These are phyloP conservation scores for Cryptococcus jaspeensis DNA, from an alignment of 1,284 basidiomycete genomes.

Conservation along the genomic window DNA sequence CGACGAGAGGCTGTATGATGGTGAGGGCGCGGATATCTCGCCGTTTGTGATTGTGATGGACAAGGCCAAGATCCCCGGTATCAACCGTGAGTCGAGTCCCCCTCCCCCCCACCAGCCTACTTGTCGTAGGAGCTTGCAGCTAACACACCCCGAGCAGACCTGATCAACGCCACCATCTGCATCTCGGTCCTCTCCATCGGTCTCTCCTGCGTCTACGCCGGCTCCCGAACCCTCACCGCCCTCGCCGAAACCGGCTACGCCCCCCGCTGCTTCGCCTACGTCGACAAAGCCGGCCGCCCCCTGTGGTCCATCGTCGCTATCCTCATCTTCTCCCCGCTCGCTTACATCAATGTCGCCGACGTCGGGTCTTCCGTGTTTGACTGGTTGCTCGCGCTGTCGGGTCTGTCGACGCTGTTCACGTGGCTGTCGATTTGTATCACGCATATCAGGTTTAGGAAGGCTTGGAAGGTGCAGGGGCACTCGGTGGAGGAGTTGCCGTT, in stretches of 20 bases:
- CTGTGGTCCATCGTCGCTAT: conserved; percentile 50
- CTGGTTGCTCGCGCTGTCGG: conserved; percentile 56
- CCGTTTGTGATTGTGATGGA: conserved; percentile 57
- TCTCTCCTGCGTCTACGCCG: conserved; percentile 49
- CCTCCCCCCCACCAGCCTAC: no score
- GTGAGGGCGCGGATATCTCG: conserved; percentile 52
- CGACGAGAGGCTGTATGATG: conserved; percentile 43
- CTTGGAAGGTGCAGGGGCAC: conserved; percentile 55
- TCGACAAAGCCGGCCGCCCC: conserved; percentile 57
- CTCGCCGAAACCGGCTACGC: conserved; percentile 52
- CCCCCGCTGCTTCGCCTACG: conserved; percentile 52
- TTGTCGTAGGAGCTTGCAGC: no score
- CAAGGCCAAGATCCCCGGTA: conserved; percentile 49
- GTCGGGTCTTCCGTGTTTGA: conserved; percentile 43
- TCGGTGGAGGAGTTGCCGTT: conserved; percentile 55
- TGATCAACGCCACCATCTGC: conserved; percentile 56
- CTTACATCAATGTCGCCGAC: conserved; percentile 46
- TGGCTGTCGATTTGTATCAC: conserved; percentile 46
- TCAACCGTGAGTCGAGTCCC: conserved; percentile 43
- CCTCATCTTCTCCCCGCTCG: conserved; percentile 48
- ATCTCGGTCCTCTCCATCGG: conserved; percentile 48
- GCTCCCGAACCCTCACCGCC: conserved; percentile 48
- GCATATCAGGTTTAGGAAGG: conserved; percentile 53
- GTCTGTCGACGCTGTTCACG: conserved; percentile 56
- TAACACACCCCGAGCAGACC: conserved; percentile 14